Evolutionary conservation across 139 green algal species (phyloP).

Genomic region (Chlamydomonas eustigma): DNA sequence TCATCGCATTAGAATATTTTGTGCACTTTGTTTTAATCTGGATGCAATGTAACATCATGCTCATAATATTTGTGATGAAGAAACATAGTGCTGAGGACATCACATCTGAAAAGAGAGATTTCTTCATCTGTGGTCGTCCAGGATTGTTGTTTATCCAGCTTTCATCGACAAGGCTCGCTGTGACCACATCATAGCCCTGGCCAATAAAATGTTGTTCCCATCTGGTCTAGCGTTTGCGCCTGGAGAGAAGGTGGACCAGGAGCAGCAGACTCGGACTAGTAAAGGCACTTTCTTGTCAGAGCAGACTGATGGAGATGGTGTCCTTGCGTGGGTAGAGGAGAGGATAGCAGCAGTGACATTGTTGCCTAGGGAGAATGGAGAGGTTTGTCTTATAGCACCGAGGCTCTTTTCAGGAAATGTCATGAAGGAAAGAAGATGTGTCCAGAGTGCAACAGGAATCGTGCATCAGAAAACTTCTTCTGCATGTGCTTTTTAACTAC

Average conservation of each 20-base stretch:
- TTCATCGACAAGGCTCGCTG: constrained; percentile 47
- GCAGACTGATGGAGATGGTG: constrained; percentile 20
- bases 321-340: constrained; percentile 50
- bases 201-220: constrained; percentile 27
- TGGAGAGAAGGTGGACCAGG: constrained; percentile 29
- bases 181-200: constrained; percentile 27
- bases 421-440: too few species aligned
- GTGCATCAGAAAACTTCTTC: too few species aligned
- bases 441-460: too few species aligned
- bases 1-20: neutral
- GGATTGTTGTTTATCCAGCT: constrained; percentile 48
- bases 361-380: constrained; percentile 40
- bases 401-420: too few species aligned
- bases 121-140: neutral
- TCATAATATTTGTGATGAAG: too few species aligned
- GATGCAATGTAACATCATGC: too few species aligned
- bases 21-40: neutral
- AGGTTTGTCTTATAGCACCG: constrained; percentile 30
- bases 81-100: too few species aligned
- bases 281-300: constrained; percentile 42
- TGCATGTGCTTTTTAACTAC: too few species aligned
- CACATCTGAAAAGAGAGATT: too few species aligned
- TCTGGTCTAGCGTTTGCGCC: constrained; percentile 40
- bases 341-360: constrained; percentile 41
- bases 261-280: constrained; percentile 47